Conservation (phyloP, 176 grass and related monocot species). For the Themeda triandra region DNA sequence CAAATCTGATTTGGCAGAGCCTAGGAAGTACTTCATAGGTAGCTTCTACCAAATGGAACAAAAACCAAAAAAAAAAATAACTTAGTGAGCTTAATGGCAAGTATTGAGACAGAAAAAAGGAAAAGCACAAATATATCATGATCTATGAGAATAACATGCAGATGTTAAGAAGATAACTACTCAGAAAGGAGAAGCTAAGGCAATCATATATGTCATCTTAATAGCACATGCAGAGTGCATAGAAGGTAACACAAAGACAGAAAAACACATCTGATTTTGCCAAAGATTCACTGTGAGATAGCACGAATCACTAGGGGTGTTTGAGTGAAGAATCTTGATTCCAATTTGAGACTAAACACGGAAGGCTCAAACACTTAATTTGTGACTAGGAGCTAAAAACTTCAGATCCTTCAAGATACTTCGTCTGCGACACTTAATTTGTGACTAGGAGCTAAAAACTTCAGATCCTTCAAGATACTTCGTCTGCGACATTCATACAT, state of each 20-base stretch:
- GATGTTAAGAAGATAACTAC: not conserved
- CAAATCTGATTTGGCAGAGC: conserved; percentile 97
- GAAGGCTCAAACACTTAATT: not conserved
- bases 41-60: conserved; percentile 56
- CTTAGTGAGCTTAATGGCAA: not conserved
- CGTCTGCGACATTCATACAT: not conserved
- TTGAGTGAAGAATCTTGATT: not conserved
- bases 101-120: conserved; percentile 12
- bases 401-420: too few species aligned
- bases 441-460: not conserved
- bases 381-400: not conserved
- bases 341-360: not conserved
- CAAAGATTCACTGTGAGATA: conserved; percentile 1
- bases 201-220: not conserved
- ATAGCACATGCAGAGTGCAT: not conserved
- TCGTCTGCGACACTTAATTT: not conserved
- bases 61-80: not conserved
- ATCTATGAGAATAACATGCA: not conserved
- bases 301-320: not conserved
- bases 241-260: not conserved
- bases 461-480: not conserved
- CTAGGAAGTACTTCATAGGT: conserved; percentile 92
- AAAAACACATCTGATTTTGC: not conserved
- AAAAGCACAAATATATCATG: not conserved
- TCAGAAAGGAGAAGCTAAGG: not conserved